Conservation (phyloP, 73 alveolate genomes). For the Loxodes magnus region DNA sequence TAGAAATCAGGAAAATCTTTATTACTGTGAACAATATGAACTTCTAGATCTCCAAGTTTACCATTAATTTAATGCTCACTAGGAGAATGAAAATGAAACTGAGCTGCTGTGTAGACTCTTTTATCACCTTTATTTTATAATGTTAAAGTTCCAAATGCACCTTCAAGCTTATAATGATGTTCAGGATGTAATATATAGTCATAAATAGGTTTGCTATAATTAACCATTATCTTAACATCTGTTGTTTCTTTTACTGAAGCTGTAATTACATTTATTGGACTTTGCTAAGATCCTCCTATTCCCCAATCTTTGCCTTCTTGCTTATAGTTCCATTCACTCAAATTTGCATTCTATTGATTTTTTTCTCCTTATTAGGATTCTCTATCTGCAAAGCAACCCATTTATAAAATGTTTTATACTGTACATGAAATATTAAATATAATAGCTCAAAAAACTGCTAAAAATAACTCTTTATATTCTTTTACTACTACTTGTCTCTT, state of each 20-base stretch:
- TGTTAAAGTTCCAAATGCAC: constrained; percentile 13
- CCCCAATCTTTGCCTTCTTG: constrained; percentile 3
- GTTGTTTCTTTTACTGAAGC: background rate
- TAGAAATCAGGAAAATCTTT: background rate
- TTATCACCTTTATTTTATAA: constrained; percentile 8
- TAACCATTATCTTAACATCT: background rate
- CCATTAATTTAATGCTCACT: constrained; percentile 41
- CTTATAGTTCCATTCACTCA: constrained; percentile 6
- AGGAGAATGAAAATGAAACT: constrained; percentile 42
- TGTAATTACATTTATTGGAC: background rate
- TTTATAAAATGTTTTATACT: too few species aligned
- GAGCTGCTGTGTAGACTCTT: constrained; percentile 4
- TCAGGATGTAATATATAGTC: background rate
- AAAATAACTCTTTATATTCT: too few species aligned
- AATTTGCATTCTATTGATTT: too few species aligned
- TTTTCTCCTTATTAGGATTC: too few species aligned
- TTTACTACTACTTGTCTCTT: too few species aligned
- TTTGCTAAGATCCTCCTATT: background rate
- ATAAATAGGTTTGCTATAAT: too few species aligned
- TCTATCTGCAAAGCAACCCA: too few species aligned
- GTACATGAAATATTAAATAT: too few species aligned
- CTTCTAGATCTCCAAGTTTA: constrained; percentile 33
- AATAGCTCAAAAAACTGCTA: too few species aligned
- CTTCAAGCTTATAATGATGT: background rate
- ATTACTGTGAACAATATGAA: constrained; percentile 36